Evolutionary conservation across 2,329 filamentous ascomycete species (phyloP), one percentile per base, ranked within the genome.

Genomic region (Fusarium scirpi): DNA sequence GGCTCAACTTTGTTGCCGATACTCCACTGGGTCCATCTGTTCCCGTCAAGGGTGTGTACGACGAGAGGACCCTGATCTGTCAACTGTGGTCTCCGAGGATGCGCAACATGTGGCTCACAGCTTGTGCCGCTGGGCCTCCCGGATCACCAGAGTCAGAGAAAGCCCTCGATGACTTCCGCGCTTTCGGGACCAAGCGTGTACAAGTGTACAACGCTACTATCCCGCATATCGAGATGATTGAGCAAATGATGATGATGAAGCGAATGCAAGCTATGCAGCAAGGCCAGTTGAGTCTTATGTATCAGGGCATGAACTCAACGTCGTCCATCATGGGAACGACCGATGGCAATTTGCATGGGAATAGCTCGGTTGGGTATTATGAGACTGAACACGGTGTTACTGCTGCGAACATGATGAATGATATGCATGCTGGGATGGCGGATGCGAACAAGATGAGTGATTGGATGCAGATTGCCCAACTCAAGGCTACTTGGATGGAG

Each of bases 41-140:
- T 22, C 71, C 74, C 0, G 62, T 80, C 43, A 76, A 78, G 16
- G 72, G 52, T 1, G 63, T 58, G 1, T 63, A 68, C 8, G 73
- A 80, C 13, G 66, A 76, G 15, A 69, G 72, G 0, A 44, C 69
- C 3, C 66, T 76, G 8, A 78, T 80, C 41, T 82, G 81, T 49
- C 78, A 79, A 34, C 72, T 82, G 8, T 82, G 79, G 77, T 80
- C 79, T 5, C 76, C 77, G 1, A 77, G 80, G 8, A 82, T 82
- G 79, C 80, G 81, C n/a, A 69, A 51, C 2, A 74, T 79, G 68
- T 82, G 77, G 74, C 66, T 73, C 4, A 66, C 72, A 12, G 74
- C 56, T 1, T 81, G 78, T 53, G 67, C 61, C 1, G 76, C 74
- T 2, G 77, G 78, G 2, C 49, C 57, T 1, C 71, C 75, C 0